These are phyloP conservation scores for Daldinia bambusicola DNA, from an alignment of 495 filamentous ascomycete species.

Conservation along the genomic window DNA sequence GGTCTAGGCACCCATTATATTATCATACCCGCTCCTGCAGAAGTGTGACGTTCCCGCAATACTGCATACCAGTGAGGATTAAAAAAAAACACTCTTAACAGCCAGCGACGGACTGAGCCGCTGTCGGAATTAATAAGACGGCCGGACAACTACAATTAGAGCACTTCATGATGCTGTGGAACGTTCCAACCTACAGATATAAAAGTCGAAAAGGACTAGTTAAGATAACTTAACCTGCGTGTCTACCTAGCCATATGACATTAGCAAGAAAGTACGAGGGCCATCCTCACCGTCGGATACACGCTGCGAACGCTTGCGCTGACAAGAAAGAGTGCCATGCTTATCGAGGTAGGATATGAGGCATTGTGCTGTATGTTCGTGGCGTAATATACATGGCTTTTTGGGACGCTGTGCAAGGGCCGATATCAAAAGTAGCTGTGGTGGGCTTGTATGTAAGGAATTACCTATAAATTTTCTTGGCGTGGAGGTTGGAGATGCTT, in stretches of 20 bases:
- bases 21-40: slow-evolving; percentile 10
- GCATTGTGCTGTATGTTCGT: neutral
- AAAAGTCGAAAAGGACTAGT: neutral
- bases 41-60: slow-evolving; percentile 6
- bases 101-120: neutral
- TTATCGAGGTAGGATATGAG: neutral
- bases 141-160: neutral
- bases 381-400: slow-evolving; percentile 7
- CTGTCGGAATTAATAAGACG: neutral
- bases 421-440: slow-evolving; percentile 3
- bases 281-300: neutral
- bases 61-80: neutral
- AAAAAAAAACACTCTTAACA: neutral
- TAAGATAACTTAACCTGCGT: neutral
- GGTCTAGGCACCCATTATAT: neutral
- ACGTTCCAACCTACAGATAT: neutral
- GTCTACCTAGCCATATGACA: neutral
- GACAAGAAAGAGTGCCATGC: neutral
- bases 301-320: slow-evolving; percentile 6
- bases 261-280: neutral
- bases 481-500: neutral
- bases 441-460: slow-evolving; percentile 9
- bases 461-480: slow-evolving; percentile 12
- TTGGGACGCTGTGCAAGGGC: neutral
- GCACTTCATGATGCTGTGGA: neutral